Evolutionary conservation across 2,329 filamentous ascomycete species (phyloP).

Genomic region (Fusarium citri): DNA sequence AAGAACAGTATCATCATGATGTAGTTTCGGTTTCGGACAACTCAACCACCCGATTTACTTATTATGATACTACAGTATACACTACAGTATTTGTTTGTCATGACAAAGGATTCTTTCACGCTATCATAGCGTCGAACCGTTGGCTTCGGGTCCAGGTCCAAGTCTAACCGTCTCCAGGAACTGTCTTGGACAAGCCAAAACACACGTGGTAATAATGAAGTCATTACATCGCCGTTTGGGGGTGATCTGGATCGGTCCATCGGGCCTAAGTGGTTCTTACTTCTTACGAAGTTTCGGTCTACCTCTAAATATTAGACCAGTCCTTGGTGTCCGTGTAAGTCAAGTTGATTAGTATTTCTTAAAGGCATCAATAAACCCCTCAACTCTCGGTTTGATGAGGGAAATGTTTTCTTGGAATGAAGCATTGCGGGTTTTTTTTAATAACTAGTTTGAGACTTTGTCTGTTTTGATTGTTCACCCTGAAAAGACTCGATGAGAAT

Average conservation of each 20-base stretch:
- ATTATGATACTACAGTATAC: not conserved
- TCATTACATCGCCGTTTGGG: conserved; percentile 18
- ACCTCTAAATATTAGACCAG: not conserved
- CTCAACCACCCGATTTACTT: not conserved
- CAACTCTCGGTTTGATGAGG: conserved; percentile 10
- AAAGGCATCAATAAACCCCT: conserved; percentile 19
- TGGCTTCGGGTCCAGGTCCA: not conserved
- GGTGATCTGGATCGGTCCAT: conserved; percentile 4
- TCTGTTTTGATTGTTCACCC: rapidly evolving
- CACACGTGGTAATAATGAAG: conserved; percentile 30
- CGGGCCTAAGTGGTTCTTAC: not conserved
- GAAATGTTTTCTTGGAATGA: not conserved
- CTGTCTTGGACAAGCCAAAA: conserved; percentile 8
- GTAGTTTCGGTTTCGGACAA: not conserved
- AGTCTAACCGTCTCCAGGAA: conserved; percentile 6
- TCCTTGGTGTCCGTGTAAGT: conserved; percentile 20
- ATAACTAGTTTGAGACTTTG: not conserved
- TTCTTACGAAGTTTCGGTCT: not conserved
- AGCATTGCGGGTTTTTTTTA: not conserved
- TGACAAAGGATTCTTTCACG: conserved; percentile 9
- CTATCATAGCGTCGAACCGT: conserved; percentile 9
- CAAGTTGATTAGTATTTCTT: not conserved
- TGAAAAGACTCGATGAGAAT: not conserved
- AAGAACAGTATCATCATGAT: conserved; percentile 21
- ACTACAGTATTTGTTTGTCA: conserved; percentile 6